Evolutionary conservation across 2,329 filamentous ascomycete genomes (phyloP).

Genomic region (Colletotrichum destructivum): DNA sequence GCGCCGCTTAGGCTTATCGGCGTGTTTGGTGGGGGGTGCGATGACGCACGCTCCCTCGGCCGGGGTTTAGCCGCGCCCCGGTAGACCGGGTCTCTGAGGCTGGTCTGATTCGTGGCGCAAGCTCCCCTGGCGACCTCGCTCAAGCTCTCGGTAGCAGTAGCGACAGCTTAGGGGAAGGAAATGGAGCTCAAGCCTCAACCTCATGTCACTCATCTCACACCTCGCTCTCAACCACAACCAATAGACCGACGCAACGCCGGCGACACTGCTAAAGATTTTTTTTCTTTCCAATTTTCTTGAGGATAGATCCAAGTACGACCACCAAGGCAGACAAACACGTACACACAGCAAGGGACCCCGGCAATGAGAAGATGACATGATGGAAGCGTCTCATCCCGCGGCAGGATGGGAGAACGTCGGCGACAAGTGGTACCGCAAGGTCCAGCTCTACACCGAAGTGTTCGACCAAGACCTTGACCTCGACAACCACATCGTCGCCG

Average conservation of each 20-base stretch:
- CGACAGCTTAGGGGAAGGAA: slow-evolving; percentile 8
- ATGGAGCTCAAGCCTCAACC: slow-evolving; percentile 22
- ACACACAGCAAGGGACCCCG: not conserved
- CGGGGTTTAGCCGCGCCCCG: slow-evolving; percentile 35
- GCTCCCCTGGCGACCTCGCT: slow-evolving; percentile 20
- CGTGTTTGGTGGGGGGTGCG: not conserved
- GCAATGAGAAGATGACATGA: slow-evolving; percentile 54
- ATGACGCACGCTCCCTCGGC: slow-evolving; percentile 35
- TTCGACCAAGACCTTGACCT: slow-evolving; percentile 96
- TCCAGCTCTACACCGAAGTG: slow-evolving; percentile 91
- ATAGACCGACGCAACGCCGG: no score
- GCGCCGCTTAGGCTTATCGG: slow-evolving; percentile 9
- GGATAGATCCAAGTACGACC: not conserved
- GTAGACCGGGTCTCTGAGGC: slow-evolving; percentile 14
- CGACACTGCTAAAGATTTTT: not conserved
- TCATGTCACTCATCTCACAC: slow-evolving; percentile 6
- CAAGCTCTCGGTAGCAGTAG: not conserved
- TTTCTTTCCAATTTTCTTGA: no score
- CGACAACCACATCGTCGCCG: slow-evolving; percentile 92
- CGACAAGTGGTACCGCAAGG: slow-evolving; percentile 95
- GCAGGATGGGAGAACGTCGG: slow-evolving; percentile 96
- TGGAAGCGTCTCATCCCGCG: slow-evolving; percentile 77
- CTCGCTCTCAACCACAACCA: not conserved
- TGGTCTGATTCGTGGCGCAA: slow-evolving; percentile 35
- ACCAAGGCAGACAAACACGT: not conserved